These are phyloP conservation scores for Paradendryphiella salina DNA, from an alignment of 2,329 filamentous ascomycete genomes.

Conservation along the genomic window DNA sequence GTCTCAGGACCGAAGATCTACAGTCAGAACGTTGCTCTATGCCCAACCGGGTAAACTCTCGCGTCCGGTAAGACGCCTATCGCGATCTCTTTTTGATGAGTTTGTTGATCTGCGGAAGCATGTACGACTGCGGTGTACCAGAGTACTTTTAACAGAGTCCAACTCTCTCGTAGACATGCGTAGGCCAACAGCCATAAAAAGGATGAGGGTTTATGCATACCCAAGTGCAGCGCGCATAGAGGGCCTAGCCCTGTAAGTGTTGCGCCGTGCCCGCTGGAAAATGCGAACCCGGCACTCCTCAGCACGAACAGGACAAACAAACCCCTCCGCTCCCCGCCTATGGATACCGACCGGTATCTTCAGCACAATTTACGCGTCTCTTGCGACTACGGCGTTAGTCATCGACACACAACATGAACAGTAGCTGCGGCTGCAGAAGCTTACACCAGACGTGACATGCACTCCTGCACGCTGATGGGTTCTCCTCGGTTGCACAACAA, in stretches of 20 bases:
- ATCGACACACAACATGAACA: neutral
- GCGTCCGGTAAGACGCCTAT: constrained; percentile 9
- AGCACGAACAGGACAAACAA: constrained; percentile 23
- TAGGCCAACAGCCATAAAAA: neutral
- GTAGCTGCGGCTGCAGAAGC: neutral
- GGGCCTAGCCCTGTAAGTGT: constrained; percentile 22
- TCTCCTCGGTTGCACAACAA: constrained; percentile 25
- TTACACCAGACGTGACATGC: neutral
- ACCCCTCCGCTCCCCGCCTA: constrained; percentile 5
- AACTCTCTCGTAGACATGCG: neutral
- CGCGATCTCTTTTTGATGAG: constrained; percentile 3
- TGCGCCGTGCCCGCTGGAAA: constrained; percentile 25
- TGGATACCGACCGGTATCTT: neutral
- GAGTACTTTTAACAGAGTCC: neutral
- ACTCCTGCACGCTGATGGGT: constrained; percentile 11
- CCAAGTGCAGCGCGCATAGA: constrained; percentile 16
- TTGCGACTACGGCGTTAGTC: constrained; percentile 2
- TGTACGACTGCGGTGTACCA: neutral
- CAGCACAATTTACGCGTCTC: constrained; percentile 5
- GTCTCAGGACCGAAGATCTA: constrained; percentile 29
- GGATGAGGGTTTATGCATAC: neutral
- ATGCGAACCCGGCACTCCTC: constrained; percentile 22
- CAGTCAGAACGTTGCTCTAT: constrained; percentile 27
- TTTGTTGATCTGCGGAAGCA: constrained; percentile 3
- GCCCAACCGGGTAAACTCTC: constrained; percentile 12